Base-by-base conservation (phyloP, 1,284 basidiomycete species). In the Waitea zeae region DNA sequence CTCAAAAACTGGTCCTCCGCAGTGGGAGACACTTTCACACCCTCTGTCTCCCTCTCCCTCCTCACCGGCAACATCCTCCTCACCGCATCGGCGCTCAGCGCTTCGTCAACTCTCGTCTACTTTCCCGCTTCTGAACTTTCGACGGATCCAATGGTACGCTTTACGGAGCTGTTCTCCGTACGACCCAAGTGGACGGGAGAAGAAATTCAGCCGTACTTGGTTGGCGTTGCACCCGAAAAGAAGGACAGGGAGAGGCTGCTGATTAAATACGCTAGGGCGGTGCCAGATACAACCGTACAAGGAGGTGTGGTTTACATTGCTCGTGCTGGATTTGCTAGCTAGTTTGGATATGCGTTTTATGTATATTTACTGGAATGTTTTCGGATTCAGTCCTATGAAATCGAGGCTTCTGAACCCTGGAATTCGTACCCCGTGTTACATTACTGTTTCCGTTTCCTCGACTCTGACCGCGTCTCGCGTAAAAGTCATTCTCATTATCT, bases 241-340 rank as follows among this genome's bases (percentile, higher is more conserved):
- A 92, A 92, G 53, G 86, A 86, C 44, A 61, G 79, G 31, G 89
- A 95, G 47, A 87, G 77, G 52, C 49, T 93, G 40, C 57, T 93
- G 22, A 66, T 86, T 31, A 93, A 88, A 55, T 84, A n/a, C n/a
- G n/a, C n/a, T n/a, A n/a, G n/a, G n/a, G n/a, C n/a, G n/a, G n/a
- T n/a, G n/a, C n/a, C n/a, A n/a, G n/a, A n/a, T n/a, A n/a, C n/a
- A n/a, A n/a, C n/a, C n/a, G n/a, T n/a, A n/a, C n/a, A n/a, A n/a
- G n/a, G n/a, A n/a, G n/a, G n/a, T n/a, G n/a, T n/a, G n/a, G n/a
- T n/a, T n/a, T n/a, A n/a, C n/a, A n/a, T n/a, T n/a, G n/a, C n/a
- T n/a, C n/a, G n/a, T n/a, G n/a, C n/a, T n/a, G n/a, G n/a, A n/a
- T n/a, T n/a, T n/a, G n/a, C n/a, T n/a, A n/a, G n/a, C n/a, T n/a